Percentiles rank a stretch among this genome's conserved stretches.
Conservation (phyloP, 208 protist species). For the Leishmania tropica region DNA sequence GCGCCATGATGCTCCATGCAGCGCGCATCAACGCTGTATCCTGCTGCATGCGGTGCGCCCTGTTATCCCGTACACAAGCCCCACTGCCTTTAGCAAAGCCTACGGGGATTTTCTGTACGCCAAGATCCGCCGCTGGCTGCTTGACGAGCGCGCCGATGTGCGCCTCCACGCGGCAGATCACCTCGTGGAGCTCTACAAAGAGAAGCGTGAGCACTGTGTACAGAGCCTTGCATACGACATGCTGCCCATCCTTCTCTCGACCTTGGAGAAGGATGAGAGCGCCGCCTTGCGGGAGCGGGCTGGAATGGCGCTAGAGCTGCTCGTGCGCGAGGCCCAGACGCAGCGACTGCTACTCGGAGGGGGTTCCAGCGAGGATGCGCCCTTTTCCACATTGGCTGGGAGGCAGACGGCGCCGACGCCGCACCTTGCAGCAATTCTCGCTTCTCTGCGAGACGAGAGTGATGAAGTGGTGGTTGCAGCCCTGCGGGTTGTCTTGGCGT, state of each 20-base stretch:
- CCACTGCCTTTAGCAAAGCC: slow-evolving; percentile 62
- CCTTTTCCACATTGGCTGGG: slow-evolving; percentile 21
- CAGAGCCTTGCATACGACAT: slow-evolving; percentile 56
- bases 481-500: slow-evolving; percentile 62
- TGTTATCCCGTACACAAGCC: slow-evolving; percentile 57
- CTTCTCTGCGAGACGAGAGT: slow-evolving; percentile 44
- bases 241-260: slow-evolving; percentile 61
- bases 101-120: slow-evolving; percentile 69
- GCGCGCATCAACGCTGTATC: slow-evolving; percentile 65
- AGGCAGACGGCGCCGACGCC: slow-evolving; percentile 8
- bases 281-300: slow-evolving; percentile 68
- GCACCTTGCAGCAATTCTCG: slow-evolving; percentile 38
- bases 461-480: slow-evolving; percentile 63
- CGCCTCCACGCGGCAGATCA: slow-evolving; percentile 69
- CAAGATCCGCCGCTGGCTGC: slow-evolving; percentile 76
- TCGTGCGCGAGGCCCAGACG: slow-evolving; percentile 52
- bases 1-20: slow-evolving; percentile 23
- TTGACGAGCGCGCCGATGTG: slow-evolving; percentile 49
- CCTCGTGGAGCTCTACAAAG: slow-evolving; percentile 70
- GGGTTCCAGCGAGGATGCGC: background rate
- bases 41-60: slow-evolving; percentile 76
- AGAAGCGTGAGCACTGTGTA: slow-evolving; percentile 68
- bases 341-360: slow-evolving; percentile 48
- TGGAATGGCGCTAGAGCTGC: slow-evolving; percentile 60
- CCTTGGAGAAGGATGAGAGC: slow-evolving; percentile 57